A percentile compares a stretch with the other conserved stretches of the same genome.
Evolutionary conservation across 495 filamentous ascomycete genomes (phyloP).

Genomic region (Pseudevernia furfuracea): DNA sequence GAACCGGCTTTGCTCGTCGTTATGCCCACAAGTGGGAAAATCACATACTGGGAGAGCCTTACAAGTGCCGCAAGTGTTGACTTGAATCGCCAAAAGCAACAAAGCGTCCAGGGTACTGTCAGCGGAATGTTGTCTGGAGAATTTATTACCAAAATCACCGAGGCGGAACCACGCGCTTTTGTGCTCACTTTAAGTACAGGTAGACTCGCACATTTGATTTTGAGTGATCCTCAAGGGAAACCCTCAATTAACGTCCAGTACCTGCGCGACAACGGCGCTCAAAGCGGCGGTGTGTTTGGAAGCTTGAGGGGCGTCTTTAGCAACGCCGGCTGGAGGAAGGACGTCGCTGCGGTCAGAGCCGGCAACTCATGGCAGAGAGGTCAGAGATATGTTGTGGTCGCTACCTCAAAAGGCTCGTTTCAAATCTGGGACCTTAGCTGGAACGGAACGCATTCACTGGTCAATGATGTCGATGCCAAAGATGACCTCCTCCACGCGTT

Average conservation of each 20-base stretch:
- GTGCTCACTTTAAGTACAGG: slow-evolving; percentile 76
- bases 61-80: slow-evolving; percentile 70
- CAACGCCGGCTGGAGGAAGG: slow-evolving; percentile 56
- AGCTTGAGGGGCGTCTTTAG: slow-evolving; percentile 65
- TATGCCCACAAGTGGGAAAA: slow-evolving; percentile 70
- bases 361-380: slow-evolving; percentile 62
- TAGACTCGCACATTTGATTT: slow-evolving; percentile 71
- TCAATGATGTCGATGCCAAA: slow-evolving; percentile 44
- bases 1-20: slow-evolving; percentile 81
- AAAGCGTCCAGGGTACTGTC: slow-evolving; percentile 66
- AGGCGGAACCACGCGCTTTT: slow-evolving; percentile 80
- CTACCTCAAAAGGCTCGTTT: slow-evolving; percentile 63
- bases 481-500: slow-evolving; percentile 31
- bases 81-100: slow-evolving; percentile 65
- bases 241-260: slow-evolving; percentile 68
- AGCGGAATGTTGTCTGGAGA: slow-evolving; percentile 71
- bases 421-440: slow-evolving; percentile 84
- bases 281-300: slow-evolving; percentile 58
- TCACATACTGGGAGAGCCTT: slow-evolving; percentile 92
- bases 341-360: slow-evolving; percentile 68
- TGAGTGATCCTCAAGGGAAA: slow-evolving; percentile 79
- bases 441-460: slow-evolving; percentile 57
- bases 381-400: slow-evolving; percentile 74
- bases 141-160: slow-evolving; percentile 62
- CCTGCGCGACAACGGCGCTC: slow-evolving; percentile 49